phyloP scores from a whole-genome alignment of 352 stramenopile species.

The Elongisporangium prolatum region DNA sequence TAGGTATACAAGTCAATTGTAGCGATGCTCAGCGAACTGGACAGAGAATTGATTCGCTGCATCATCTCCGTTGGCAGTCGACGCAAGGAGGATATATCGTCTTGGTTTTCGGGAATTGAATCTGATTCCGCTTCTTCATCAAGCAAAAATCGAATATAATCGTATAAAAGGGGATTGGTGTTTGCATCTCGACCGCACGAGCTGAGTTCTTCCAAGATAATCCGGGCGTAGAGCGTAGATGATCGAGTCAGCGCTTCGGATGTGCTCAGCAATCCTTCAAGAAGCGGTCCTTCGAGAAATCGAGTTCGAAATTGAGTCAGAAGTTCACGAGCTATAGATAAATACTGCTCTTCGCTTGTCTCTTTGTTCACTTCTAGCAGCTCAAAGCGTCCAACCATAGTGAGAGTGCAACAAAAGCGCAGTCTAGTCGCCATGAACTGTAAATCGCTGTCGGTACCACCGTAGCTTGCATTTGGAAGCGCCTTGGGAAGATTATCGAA shows the following conservation, averaged over 20 bases:
- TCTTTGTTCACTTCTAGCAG: slow-evolving; percentile 45
- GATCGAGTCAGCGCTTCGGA: slow-evolving; percentile 64
- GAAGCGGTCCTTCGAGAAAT: slow-evolving; percentile 63
- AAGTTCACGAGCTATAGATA: slow-evolving; percentile 75
- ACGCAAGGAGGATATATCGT: slow-evolving; percentile 11
- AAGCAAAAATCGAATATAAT: slow-evolving; percentile 80
- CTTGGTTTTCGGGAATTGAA: slow-evolving; percentile 9
- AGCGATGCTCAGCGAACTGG: slow-evolving; percentile 69
- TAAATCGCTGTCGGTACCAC: slow-evolving; percentile 46
- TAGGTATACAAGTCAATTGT: slow-evolving; percentile 82
- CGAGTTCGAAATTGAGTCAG: slow-evolving; percentile 62
- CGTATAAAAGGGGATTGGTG: slow-evolving; percentile 68
- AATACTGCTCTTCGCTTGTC: slow-evolving; percentile 24
- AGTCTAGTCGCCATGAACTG: slow-evolving; percentile 53
- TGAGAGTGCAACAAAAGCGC: slow-evolving; percentile 82
- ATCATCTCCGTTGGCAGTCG: slow-evolving; percentile 66
- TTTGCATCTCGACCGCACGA: slow-evolving; percentile 58
- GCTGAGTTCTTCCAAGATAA: slow-evolving; percentile 80
- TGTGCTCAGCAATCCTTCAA: slow-evolving; percentile 64
- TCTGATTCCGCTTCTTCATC: slow-evolving; percentile 11
- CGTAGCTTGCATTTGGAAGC: slow-evolving; percentile 21
- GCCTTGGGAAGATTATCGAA: slow-evolving; percentile 78
- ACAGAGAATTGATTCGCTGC: slow-evolving; percentile 77
- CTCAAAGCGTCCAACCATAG: slow-evolving; percentile 77
- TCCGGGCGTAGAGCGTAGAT: slow-evolving; percentile 64